These are phyloP conservation scores for Saccharomyces eubayanus DNA, from an alignment of 805 yeast species.

Conservation along the genomic window DNA sequence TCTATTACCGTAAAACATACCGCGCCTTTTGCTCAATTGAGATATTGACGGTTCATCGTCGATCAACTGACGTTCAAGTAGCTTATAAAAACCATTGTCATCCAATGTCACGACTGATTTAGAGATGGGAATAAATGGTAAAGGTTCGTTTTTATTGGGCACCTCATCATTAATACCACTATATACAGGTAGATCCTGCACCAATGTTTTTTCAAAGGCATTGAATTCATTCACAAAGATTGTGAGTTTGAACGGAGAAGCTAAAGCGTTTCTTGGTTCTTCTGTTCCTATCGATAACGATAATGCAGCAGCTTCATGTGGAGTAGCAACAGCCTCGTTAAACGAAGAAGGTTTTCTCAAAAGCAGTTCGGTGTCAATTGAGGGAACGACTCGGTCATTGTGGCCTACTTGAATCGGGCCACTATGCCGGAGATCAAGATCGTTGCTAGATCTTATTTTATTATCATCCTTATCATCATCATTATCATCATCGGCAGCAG, in stretches of 20 bases:
- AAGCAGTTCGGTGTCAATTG: constrained; percentile 34
- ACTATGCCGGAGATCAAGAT: neutral
- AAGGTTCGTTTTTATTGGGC: constrained; percentile 18
- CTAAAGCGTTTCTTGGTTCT: constrained; percentile 15
- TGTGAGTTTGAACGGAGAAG: constrained; percentile 29
- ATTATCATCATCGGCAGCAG: constrained; percentile 2
- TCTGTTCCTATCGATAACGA: constrained; percentile 8
- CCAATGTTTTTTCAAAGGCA: constrained; percentile 29
- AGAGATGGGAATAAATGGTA: constrained; percentile 50
- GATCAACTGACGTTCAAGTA: constrained; percentile 41
- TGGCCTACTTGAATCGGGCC: neutral
- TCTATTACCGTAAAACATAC: constrained; percentile 42
- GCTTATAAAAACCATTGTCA: constrained; percentile 53
- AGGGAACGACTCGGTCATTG: constrained; percentile 7
- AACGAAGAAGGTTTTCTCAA: constrained; percentile 29
- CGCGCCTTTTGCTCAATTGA: constrained; percentile 32
- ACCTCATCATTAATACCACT: constrained; percentile 25
- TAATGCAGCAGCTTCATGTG: constrained; percentile 26
- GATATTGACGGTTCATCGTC: constrained; percentile 35
- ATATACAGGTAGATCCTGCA: constrained; percentile 30
- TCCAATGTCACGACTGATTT: constrained; percentile 58
- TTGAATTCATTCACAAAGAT: constrained; percentile 28
- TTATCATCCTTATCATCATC: constrained; percentile 6
- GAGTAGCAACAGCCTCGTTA: constrained; percentile 26
- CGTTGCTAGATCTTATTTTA: constrained; percentile 3